Conservation (phyloP, 2,329 filamentous ascomycete species). For the Coniochaeta pulveracea region DNA sequence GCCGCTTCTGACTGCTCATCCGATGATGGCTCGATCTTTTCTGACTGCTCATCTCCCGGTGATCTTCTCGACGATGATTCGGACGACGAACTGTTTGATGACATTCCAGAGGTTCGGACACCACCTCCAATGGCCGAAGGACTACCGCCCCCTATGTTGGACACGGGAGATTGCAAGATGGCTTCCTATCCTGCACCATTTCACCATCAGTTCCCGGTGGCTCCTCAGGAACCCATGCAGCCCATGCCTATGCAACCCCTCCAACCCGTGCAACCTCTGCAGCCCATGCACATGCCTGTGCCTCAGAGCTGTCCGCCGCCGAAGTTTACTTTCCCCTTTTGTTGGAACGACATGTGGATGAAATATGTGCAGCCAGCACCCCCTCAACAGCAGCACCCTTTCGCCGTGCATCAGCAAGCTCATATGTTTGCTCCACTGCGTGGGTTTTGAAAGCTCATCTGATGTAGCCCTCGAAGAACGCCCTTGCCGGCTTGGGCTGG, state of each 20-base stretch:
- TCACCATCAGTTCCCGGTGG: conserved; percentile 32
- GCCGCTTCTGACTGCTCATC: conserved; percentile 27
- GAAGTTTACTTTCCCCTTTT: conserved; percentile 36
- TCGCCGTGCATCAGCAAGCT: conserved; percentile 41
- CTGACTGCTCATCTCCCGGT: conserved; percentile 44
- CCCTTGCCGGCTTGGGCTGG: too few species aligned
- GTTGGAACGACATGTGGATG: conserved; percentile 37
- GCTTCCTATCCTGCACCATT: conserved; percentile 33
- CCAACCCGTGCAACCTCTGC: too few species aligned
- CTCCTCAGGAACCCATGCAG: conserved; percentile 24
- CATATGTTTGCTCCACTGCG: conserved; percentile 39
- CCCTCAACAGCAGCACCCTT: conserved; percentile 31
- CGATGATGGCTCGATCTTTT: conserved; percentile 29
- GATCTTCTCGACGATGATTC: conserved; percentile 39
- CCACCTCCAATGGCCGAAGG: conserved; percentile 19
- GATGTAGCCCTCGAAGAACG: too few species aligned
- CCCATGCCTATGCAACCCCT: conserved; percentile 20
- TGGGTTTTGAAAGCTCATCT: conserved; percentile 37
- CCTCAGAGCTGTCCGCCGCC: conserved; percentile 25
- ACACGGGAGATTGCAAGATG: conserved; percentile 31
- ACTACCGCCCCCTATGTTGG: conserved; percentile 27
- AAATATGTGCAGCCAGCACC: conserved; percentile 37
- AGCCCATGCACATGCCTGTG: conserved; percentile 18
- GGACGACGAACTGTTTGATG: conserved; percentile 30
- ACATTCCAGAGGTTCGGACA: conserved; percentile 26